phyloP scores from a whole-genome alignment of 1,284 basidiomycete genomes.

The Microbotryum scabiosae region DNA sequence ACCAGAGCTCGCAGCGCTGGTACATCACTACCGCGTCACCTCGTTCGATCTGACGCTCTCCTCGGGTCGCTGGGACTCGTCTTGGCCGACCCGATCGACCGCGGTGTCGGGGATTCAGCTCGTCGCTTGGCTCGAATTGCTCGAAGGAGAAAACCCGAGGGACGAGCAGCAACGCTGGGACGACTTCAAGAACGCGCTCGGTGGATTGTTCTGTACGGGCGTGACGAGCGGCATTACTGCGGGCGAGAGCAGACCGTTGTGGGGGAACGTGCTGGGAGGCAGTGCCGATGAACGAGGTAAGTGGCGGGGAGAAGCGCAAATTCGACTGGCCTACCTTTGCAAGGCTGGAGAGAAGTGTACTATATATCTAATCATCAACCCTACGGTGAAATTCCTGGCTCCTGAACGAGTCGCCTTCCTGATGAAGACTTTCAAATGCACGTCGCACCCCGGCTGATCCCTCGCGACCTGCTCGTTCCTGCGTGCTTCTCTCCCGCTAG shows the following conservation, averaged over 20 bases:
- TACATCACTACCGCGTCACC: constrained; percentile 70
- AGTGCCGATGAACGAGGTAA: constrained; percentile 10
- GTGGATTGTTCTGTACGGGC: constrained; percentile 89
- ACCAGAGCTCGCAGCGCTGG: constrained; percentile 71
- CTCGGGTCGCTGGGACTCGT: constrained; percentile 25
- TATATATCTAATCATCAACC: too few species aligned
- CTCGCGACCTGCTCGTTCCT: neutral
- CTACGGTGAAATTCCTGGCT: too few species aligned
- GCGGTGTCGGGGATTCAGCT: constrained; percentile 79
- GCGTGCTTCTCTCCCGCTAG: constrained; percentile 38
- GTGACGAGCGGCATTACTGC: constrained; percentile 50
- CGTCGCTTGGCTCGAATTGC: constrained; percentile 64
- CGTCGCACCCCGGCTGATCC: neutral
- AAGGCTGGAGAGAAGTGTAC: neutral
- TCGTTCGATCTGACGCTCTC: constrained; percentile 63
- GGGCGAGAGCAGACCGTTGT: constrained; percentile 20
- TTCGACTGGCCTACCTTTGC: neutral
- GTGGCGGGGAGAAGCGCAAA: constrained; percentile 32
- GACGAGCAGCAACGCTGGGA: constrained; percentile 57
- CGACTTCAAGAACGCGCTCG: constrained; percentile 74
- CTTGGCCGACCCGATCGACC: constrained; percentile 45
- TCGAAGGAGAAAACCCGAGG: constrained; percentile 13
- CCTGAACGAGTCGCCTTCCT: neutral
- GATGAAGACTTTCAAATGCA: neutral
- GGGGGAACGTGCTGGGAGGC: constrained; percentile 13